These are phyloP conservation scores for Lachnum nothofagi DNA, from an alignment of 2,329 filamentous ascomycete genomes.

Conservation along the genomic window DNA sequence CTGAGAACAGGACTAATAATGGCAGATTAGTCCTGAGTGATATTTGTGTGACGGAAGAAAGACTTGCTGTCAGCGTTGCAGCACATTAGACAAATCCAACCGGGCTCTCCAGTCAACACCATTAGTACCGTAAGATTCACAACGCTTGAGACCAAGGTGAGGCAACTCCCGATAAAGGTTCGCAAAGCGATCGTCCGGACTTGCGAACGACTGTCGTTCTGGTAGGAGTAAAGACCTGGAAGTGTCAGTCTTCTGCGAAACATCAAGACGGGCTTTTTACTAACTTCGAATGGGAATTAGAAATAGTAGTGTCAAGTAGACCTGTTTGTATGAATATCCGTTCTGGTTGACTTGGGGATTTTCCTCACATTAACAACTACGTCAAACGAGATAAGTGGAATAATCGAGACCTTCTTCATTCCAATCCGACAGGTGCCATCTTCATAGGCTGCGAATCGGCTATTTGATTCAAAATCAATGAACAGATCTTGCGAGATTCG, in stretches of 20 bases:
- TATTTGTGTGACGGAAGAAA: not conserved
- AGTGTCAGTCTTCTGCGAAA: not conserved
- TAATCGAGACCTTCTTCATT: slow-evolving; percentile 53
- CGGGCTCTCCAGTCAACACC: slow-evolving; percentile 55
- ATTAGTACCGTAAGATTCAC: slow-evolving; percentile 57
- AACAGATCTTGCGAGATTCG: not conserved
- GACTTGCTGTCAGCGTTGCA: slow-evolving; percentile 58
- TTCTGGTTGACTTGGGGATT: not conserved
- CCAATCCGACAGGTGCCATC: slow-evolving; percentile 57
- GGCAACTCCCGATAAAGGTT: slow-evolving; percentile 54
- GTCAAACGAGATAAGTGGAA: slow-evolving; percentile 58
- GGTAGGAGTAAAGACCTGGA: slow-evolving; percentile 51
- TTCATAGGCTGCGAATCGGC: slow-evolving; percentile 51
- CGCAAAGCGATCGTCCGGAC: slow-evolving; percentile 51
- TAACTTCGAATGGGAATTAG: slow-evolving; percentile 53
- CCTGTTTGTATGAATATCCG: slow-evolving; percentile 11
- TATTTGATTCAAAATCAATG: slow-evolving; percentile 31
- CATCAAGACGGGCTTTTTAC: slow-evolving; percentile 12
- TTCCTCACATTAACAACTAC: slow-evolving; percentile 47
- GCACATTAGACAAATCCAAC: slow-evolving; percentile 61
- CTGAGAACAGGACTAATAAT: slow-evolving; percentile 52
- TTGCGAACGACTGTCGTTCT: slow-evolving; percentile 39
- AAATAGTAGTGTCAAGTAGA: slow-evolving; percentile 60
- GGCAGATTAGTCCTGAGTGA: not conserved
- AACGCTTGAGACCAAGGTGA: slow-evolving; percentile 53